A percentile compares a stretch with the other conserved stretches of the same genome.
Evolutionary conservation across 2,329 filamentous ascomycete genomes (phyloP).

Genomic region (Cercospora zeina): DNA sequence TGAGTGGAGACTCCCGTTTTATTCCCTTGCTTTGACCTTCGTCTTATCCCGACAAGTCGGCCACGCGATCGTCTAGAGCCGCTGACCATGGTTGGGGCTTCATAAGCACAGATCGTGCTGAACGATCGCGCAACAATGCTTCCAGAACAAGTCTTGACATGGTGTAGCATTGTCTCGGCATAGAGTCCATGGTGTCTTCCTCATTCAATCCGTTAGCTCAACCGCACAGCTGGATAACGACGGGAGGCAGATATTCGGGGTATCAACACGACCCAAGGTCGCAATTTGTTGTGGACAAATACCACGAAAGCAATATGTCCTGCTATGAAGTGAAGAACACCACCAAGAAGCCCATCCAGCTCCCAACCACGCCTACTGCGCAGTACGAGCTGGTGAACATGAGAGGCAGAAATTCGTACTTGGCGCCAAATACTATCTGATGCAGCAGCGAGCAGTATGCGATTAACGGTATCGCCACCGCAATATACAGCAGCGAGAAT

Average conservation of each 20-base stretch:
- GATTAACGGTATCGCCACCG: constrained; percentile 83
- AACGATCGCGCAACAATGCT: not conserved
- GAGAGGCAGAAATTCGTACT: constrained; percentile 84
- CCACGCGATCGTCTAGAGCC: not conserved
- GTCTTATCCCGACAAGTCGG: constrained; percentile 1
- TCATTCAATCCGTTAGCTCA: not conserved
- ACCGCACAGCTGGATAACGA: not conserved
- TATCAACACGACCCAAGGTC: not conserved
- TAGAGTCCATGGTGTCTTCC: not conserved
- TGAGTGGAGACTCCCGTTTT: not conserved
- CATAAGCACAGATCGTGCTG: not conserved
- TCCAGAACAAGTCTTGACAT: not conserved
- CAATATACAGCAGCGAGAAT: constrained; percentile 86
- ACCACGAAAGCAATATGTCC: not conserved
- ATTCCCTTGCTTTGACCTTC: constrained; percentile 20
- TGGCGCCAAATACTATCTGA: constrained; percentile 75
- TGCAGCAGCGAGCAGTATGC: constrained; percentile 85
- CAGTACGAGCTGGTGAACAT: constrained; percentile 98
- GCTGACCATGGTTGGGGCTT: not conserved
- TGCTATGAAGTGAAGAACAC: constrained; percentile 67
- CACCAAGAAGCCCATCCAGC: constrained; percentile 91
- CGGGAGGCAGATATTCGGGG: not conserved
- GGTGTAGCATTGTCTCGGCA: not conserved
- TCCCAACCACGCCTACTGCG: constrained; percentile 89
- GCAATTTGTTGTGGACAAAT: not conserved